Percentiles rank a stretch among this genome's conserved stretches.
Conservation (phyloP, 2,329 filamentous ascomycete genomes). For the Zymoseptoria crescenta region DNA sequence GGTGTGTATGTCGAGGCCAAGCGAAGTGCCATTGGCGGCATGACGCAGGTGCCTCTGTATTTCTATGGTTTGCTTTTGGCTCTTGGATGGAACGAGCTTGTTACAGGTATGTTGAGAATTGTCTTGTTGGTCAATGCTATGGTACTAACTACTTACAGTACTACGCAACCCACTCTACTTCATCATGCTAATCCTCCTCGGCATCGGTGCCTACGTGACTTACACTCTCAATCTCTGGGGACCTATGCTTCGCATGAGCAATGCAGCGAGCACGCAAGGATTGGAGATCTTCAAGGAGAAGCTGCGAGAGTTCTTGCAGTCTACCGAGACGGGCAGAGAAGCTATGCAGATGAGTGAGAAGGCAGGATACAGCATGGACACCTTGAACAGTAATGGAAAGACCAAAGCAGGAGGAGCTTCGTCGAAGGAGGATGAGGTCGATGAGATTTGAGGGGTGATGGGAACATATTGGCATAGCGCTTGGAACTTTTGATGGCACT, state of each 20-base stretch:
- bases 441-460: constrained; percentile 27
- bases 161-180: constrained; percentile 91
- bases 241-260: constrained; percentile 90
- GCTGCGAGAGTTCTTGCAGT: constrained; percentile 81
- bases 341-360: constrained; percentile 61
- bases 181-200: constrained; percentile 71
- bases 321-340: constrained; percentile 74
- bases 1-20: constrained; percentile 98
- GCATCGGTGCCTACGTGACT: constrained; percentile 73
- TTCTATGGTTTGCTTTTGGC: constrained; percentile 86
- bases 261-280: constrained; percentile 78
- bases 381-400: constrained; percentile 35
- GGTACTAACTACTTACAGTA: constrained; percentile 48
- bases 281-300: constrained; percentile 87
- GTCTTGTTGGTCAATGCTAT: neutral
- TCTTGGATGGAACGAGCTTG: constrained; percentile 97
- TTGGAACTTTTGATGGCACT: neutral
- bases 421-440: constrained; percentile 27
- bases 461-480: constrained; percentile 2
- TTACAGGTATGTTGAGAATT: constrained; percentile 61
- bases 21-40: constrained; percentile 87
- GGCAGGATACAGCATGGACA: constrained; percentile 42
- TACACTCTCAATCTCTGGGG: constrained; percentile 93
- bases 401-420: constrained; percentile 26
- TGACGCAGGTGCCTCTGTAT: constrained; percentile 88